Percentiles rank a stretch among this genome's conserved stretches.
These are phyloP conservation scores for Colletotrichum godetiae DNA, from an alignment of 2,329 filamentous ascomycete genomes.

Conservation along the genomic window DNA sequence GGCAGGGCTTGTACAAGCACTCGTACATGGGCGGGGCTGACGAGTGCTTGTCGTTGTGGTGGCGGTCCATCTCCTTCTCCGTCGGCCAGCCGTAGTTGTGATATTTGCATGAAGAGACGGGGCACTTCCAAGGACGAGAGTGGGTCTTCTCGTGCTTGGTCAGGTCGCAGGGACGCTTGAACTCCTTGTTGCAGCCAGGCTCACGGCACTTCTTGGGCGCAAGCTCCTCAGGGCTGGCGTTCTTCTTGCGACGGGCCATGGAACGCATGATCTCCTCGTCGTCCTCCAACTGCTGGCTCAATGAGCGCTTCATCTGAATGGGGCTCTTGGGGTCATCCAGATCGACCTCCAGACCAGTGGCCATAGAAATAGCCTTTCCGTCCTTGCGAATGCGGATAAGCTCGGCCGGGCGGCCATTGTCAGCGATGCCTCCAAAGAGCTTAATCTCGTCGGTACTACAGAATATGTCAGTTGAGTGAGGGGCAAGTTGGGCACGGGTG, in stretches of 20 bases:
- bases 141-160: conserved; percentile 99
- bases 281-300: conserved; percentile 77
- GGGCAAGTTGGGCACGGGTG: conserved; percentile 25
- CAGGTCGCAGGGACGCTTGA: conserved; percentile 96
- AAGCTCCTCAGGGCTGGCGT: conserved; percentile 85
- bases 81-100: conserved; percentile 92
- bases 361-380: conserved; percentile 82
- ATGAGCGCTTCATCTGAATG: conserved; percentile 73
- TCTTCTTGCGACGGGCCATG: conserved; percentile 97
- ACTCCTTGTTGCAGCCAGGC: conserved; percentile 85
- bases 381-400: conserved; percentile 85
- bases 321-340: conserved; percentile 59
- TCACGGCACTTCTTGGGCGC: conserved; percentile 82
- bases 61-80: conserved; percentile 96
- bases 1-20: conserved; percentile 85
- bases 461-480: conserved; percentile 10
- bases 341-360: conserved; percentile 74
- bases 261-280: conserved; percentile 88
- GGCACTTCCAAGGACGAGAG: conserved; percentile 95
- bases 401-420: conserved; percentile 86
- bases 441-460: conserved; percentile 74
- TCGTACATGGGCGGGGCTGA: conserved; percentile 81
- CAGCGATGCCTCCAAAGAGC: conserved; percentile 82
- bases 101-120: conserved; percentile 86
- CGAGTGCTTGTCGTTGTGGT: conserved; percentile 96